Percentiles rank a stretch among this genome's conserved stretches.
Conservation (phyloP, 352 stramenopile species). For the Phytophthora meadii region DNA sequence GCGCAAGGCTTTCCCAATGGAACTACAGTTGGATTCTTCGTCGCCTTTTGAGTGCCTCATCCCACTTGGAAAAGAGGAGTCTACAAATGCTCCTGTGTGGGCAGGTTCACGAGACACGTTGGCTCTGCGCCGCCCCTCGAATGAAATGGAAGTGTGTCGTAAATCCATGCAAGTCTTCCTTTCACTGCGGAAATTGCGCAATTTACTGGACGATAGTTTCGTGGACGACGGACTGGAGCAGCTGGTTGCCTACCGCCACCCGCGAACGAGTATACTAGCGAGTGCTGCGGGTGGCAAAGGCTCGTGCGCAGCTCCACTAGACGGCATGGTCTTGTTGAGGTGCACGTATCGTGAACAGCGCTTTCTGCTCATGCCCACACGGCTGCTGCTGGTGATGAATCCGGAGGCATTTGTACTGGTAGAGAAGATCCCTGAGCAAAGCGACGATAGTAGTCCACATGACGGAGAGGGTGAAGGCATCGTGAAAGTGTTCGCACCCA, state of each 20-base stretch:
- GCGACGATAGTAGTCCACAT: conserved; percentile 29
- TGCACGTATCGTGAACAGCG: conserved; percentile 84
- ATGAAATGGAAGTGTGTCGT: conserved; percentile 77
- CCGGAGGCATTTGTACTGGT: conserved; percentile 75
- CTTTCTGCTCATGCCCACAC: conserved; percentile 67
- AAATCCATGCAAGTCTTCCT: conserved; percentile 80
- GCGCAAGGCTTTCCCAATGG: conserved; percentile 51
- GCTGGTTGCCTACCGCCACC: conserved; percentile 64
- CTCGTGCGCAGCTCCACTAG: conserved; percentile 38
- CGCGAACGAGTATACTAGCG: conserved; percentile 58
- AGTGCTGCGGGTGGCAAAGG: conserved; percentile 34
- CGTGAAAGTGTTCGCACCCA: conserved; percentile 71
- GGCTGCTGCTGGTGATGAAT: conserved; percentile 76
- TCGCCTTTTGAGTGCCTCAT: conserved; percentile 77
- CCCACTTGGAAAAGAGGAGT: conserved; percentile 39
- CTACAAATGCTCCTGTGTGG: conserved; percentile 27
- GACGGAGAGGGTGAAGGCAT: conserved; percentile 44
- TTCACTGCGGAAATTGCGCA: conserved; percentile 57
- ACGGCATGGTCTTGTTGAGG: conserved; percentile 75
- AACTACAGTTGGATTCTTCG: conserved; percentile 64
- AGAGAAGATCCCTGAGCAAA: conserved; percentile 46
- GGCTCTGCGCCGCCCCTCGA: conserved; percentile 54
- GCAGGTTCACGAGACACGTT: conserved; percentile 40
- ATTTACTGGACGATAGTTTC: conserved; percentile 57
- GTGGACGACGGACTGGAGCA: conserved; percentile 55